Percentiles rank a stretch among this genome's conserved stretches.
These are phyloP conservation scores for Penicillium dipodomyicola DNA, from an alignment of 495 filamentous ascomycete species.

Conservation along the genomic window DNA sequence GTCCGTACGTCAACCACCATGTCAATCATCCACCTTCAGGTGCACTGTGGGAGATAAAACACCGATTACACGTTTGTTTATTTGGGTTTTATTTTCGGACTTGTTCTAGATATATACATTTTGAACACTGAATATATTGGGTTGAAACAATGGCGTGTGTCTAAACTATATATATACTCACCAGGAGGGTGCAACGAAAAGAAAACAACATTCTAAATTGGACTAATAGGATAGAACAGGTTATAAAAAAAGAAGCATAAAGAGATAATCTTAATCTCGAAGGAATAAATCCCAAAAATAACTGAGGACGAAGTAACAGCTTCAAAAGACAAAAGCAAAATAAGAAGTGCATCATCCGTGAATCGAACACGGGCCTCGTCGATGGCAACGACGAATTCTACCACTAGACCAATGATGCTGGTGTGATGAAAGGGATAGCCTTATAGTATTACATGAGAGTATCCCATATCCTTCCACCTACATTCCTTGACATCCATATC, in stretches of 20 bases:
- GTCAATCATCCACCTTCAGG: background rate
- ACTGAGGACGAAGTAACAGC: background rate
- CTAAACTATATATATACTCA: background rate
- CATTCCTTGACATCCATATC: background rate
- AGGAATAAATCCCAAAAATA: background rate
- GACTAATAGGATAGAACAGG: background rate
- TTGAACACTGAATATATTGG: background rate
- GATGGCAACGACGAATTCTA: slow-evolving; percentile 61
- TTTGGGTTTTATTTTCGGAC: background rate
- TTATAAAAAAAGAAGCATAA: no score
- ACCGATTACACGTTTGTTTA: background rate
- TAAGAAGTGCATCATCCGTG: slow-evolving; percentile 50
- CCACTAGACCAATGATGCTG: slow-evolving; percentile 58
- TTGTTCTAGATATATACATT: no score
- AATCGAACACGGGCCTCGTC: slow-evolving; percentile 60
- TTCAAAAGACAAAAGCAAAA: slow-evolving; percentile 10
- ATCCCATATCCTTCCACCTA: background rate
- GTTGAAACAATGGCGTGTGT: background rate
- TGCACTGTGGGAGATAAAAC: background rate
- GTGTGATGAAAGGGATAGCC: background rate
- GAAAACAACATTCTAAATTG: no score
- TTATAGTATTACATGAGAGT: background rate
- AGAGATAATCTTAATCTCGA: background rate
- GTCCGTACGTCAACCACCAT: background rate
- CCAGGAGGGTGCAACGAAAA: no score